Evolutionary conservation across 352 stramenopile species (phyloP).

Genomic region (Globisporangium uncinulatum): DNA sequence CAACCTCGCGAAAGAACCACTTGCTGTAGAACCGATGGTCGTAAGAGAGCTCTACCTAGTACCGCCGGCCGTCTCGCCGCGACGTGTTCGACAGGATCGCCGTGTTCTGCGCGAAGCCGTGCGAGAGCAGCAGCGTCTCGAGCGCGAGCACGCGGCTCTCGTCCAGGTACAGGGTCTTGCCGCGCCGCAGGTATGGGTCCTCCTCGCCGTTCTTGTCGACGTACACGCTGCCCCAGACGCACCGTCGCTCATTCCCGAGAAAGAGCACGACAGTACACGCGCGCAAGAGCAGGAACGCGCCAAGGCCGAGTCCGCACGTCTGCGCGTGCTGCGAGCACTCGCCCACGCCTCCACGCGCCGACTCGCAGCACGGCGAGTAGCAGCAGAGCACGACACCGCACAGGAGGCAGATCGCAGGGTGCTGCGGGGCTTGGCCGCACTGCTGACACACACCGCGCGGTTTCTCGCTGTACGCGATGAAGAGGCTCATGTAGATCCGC

Average conservation of each 20-base stretch:
- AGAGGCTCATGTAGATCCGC: conserved; percentile 77
- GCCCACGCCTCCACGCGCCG: conserved; percentile 43
- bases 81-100: conserved; percentile 76
- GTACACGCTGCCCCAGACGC: conserved; percentile 80
- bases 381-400: conserved; percentile 75
- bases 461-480: conserved; percentile 76
- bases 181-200: conserved; percentile 70
- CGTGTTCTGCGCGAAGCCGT: conserved; percentile 72
- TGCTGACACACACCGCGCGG: conserved; percentile 38
- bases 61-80: conserved; percentile 66
- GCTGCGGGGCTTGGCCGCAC: conserved; percentile 58
- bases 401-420: conserved; percentile 72
- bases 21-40: no score
- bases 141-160: conserved; percentile 47
- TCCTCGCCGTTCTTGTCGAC: conserved; percentile 86
- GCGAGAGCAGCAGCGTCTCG: conserved; percentile 63
- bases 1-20: no score
- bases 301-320: conserved; percentile 47
- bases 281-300: conserved; percentile 63
- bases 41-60: conserved; percentile 22
- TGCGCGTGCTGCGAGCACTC: conserved; percentile 76
- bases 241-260: conserved; percentile 69
- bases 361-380: conserved; percentile 67
- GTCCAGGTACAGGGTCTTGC: conserved; percentile 70
- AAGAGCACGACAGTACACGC: conserved; percentile 84